Evolutionary conservation across 2,329 filamentous ascomycete species (phyloP).

Genomic region (Arthroderma sp.): DNA sequence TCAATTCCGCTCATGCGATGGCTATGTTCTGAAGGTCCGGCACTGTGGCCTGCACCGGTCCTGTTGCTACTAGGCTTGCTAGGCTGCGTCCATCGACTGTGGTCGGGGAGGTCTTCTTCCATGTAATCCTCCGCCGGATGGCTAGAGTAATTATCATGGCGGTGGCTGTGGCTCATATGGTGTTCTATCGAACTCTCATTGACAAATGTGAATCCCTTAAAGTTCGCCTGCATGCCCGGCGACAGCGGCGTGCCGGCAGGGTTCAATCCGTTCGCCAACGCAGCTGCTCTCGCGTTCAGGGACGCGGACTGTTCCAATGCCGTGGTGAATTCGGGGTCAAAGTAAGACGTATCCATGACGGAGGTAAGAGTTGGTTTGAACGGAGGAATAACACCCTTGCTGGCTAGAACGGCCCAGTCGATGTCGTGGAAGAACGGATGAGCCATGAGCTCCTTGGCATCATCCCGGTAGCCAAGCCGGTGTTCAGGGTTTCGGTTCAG

Average conservation of each 20-base stretch:
- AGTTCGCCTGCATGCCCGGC: slow-evolving; percentile 93
- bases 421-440: slow-evolving; percentile 93
- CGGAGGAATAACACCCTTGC: slow-evolving; percentile 86
- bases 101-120: slow-evolving; percentile 11
- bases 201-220: slow-evolving; percentile 98
- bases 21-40: slow-evolving; percentile 16
- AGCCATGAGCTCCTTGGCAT: slow-evolving; percentile 86
- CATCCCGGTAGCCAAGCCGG: slow-evolving; percentile 75
- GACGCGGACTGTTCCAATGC: slow-evolving; percentile 77
- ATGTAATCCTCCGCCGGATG: slow-evolving; percentile 31
- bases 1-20: slow-evolving; percentile 36
- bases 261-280: slow-evolving; percentile 66
- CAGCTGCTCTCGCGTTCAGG: slow-evolving; percentile 80
- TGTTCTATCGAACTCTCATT: slow-evolving; percentile 92
- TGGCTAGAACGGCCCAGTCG: slow-evolving; percentile 76
- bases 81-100: not conserved
- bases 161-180: slow-evolving; percentile 36
- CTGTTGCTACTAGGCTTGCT: not conserved
- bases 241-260: slow-evolving; percentile 84
- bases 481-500: slow-evolving; percentile 96
- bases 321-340: slow-evolving; percentile 96
- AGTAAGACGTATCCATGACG: slow-evolving; percentile 93
- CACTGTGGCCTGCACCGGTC: not conserved
- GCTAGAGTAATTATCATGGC: slow-evolving; percentile 26
- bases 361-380: slow-evolving; percentile 98